Base-by-base conservation (phyloP, 176 grass and related monocot species). In the Bonia amplexicaulis region DNA sequence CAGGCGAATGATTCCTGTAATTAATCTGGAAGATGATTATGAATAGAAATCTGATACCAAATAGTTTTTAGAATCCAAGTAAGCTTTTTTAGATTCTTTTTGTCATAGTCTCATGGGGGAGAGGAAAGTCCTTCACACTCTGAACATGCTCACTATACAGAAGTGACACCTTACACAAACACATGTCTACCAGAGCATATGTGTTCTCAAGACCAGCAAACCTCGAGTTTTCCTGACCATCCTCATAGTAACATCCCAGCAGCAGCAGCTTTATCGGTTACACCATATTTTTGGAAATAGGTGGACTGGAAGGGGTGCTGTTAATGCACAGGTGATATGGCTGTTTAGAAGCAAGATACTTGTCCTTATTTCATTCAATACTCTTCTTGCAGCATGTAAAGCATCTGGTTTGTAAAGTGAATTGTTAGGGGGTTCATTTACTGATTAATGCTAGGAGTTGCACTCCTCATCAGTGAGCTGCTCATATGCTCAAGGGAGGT, bases 21-120 rank as follows among this genome's bases (percentile, higher is more conserved):
- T 93, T 73, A 67, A 85, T 90, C 54, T 87, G 42, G 91, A 85
- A 63, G 85, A 82, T 66, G 85, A 78, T 67, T 80, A 49, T 1
- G 45, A 78, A 90, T 81, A 84, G 66, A 74, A 89, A 22, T 58
- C 70, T 77, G 59, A 78, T 77, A 85, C 72, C 58, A 77, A 39
- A 62, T 71, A 82, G 13, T 59, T 85, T 53, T 26, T 87, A 52
- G 81, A 85, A 61, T 48, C 79, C 78, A 90, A 78, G 87, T 92
- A 90, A 87, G 87, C 29, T 3, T 78, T 75, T 62, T 44, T 20
- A 27, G 27, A 82, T 73, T 75, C 7, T 46, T 71, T 87, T 48
- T 80, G 14, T 78, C 12, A 3, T 71, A 79, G 16, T 53, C 85
- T 75, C 51, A 45, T 37, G 49, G 80, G 26, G 60, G 39, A 61